Base-by-base conservation (phyloP, 2,329 filamentous ascomycete species). In the Rhynchosporium secalis region DNA sequence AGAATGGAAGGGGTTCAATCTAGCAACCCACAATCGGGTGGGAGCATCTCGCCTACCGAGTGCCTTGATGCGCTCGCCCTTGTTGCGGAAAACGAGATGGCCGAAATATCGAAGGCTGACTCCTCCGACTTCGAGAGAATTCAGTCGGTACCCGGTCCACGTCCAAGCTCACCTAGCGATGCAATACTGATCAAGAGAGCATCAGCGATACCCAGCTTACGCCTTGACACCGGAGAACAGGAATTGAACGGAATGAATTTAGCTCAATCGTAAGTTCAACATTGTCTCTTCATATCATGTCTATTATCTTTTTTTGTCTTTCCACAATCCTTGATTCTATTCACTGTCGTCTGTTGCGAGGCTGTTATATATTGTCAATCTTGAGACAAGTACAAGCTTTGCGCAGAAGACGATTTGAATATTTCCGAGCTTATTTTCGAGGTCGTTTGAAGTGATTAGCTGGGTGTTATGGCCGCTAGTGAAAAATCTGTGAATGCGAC, bases 161-260 rank as follows among this genome's bases (percentile, higher is more conserved):
- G 72, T 29, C 69, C 72, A 33, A 61, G 66, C 28, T 74, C 73
- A 4, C 73, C 73, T n/a, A 73, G 69, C 49, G 72, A 75, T 61
- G 70, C 71, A 2, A 70, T 75, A 31, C 51, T 75, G 1, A 74
- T 74, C 60, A 73, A 69, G 58, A 66, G 72, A 15, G 33, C 51
- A 3, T 60, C 67, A 4, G 60, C 66, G 31, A 51, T 68, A 13
- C 69, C 71, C 10, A 64, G 51, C 52, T 60, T 71, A 10, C 63
- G 66, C 43, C 5, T 72, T 10, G 60, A 68, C 36, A 72, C 70
- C 2, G 62, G 65, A 40, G 61, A 68, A 33, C 47, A 62, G 6
- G 62, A 68, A 3, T 52, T 65, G n/a, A 66, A 63, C 33, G 43
- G 56, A 20, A 54, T 43, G 26, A 54, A 61, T 10, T 38, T 55